These are phyloP conservation scores for Silene conica DNA, from an alignment of 148 eudicot species.

Conservation along the genomic window DNA sequence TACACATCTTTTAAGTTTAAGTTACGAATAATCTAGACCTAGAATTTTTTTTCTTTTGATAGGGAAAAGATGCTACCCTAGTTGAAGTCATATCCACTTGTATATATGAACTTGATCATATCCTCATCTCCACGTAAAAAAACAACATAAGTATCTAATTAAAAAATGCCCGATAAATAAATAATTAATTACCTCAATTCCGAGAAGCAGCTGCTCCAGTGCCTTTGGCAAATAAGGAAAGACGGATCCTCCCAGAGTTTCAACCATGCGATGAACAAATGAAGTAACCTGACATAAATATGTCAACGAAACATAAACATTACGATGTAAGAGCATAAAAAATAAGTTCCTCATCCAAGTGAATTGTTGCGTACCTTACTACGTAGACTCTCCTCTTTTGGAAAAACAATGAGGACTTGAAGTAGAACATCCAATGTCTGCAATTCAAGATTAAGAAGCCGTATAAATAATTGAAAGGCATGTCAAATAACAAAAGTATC, in stretches of 20 bases:
- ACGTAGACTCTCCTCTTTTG: constrained; percentile 78
- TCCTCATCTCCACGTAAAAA: constrained; percentile 5
- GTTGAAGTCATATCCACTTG: not conserved
- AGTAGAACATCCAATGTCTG: constrained; percentile 93
- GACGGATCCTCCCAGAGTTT: constrained; percentile 79
- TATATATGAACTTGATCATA: not conserved
- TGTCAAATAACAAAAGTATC: not conserved
- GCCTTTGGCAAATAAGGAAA: constrained; percentile 88
- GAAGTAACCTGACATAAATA: constrained; percentile 59
- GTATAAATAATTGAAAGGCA: constrained; percentile 6
- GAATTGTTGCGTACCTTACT: constrained; percentile 52
- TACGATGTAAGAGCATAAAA: not conserved
- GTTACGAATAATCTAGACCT: not conserved
- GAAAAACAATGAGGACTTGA: constrained; percentile 69
- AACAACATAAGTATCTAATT: not conserved
- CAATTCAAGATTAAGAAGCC: constrained; percentile 14
- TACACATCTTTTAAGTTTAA: not conserved
- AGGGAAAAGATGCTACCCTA: not conserved
- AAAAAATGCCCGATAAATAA: not conserved
- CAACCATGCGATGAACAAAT: constrained; percentile 95
- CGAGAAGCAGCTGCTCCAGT: constrained; percentile 76
- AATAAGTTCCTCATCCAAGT: not conserved
- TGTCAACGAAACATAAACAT: constrained; percentile 17
- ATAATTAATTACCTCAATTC: constrained; percentile 62
- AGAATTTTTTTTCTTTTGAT: not conserved